Base-by-base conservation (phyloP, 305 asterid species). In the Andrographis paniculata region DNA sequence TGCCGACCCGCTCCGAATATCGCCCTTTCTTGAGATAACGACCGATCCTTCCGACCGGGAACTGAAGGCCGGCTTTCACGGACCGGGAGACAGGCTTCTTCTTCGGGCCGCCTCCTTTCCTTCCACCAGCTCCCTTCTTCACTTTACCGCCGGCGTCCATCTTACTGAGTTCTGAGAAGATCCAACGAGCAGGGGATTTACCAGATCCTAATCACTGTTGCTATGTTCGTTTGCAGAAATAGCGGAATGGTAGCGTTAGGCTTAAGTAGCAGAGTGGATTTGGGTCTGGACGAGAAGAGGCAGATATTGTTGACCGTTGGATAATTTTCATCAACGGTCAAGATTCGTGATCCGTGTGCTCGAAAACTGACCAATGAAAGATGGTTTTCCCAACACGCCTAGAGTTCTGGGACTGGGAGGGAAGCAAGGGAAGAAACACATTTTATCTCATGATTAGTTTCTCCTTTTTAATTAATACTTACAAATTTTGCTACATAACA, bases 81-180 rank as follows among this genome's bases (percentile, higher is more conserved):
- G 71, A 65, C 41, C 66, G 62, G 55, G 69, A 50, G 27, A 63
- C 64, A 3, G 63, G 51, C 17, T 63, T 63, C 59, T 62, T 62
- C 59, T 62, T 62, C 1, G 68, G 68, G 12, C 68, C 68, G 38
- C 66, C 66, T 11, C 58, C 62, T 11, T 23, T 58, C 45, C 70
- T 48, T 6, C 68, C 68, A 2, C 58, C 62, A 14, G 68, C 68
- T 41, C 68, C 68, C 52, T 62, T 62, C 54, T 62, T 62, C 53
- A 40, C 14, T 16, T 62, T 62, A 0, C 53, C 57, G 23, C 49
- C 58, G 2, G 54, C 4, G 16, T 48, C 42, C 54, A 48, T 48
- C 17, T 14, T n/a, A 20, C 18, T 15, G 0, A 10, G 14, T 23
- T 5, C 6, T 17, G 5, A 2, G 14, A 2, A n/a, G 17, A n/a